These are phyloP conservation scores for Nymphaea thermarum DNA, from an alignment of 164 flowering plant species.

Conservation along the genomic window DNA sequence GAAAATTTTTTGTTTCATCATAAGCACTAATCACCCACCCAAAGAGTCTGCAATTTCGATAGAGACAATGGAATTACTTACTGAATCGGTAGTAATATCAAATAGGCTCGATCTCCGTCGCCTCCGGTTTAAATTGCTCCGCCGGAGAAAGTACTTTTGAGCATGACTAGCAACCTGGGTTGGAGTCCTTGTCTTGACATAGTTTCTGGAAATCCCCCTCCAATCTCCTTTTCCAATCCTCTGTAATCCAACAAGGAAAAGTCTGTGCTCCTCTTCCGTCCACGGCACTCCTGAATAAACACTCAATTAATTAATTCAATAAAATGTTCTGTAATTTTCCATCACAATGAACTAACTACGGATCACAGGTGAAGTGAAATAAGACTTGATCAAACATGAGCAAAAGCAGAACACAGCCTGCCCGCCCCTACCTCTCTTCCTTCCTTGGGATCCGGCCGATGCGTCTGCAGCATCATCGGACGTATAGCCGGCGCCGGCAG, in stretches of 20 bases:
- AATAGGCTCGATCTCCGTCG: slow-evolving; percentile 27
- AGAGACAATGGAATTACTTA: background rate
- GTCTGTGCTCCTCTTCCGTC: slow-evolving; percentile 31
- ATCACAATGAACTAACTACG: no score
- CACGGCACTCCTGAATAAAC: slow-evolving; percentile 24
- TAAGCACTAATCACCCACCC: background rate
- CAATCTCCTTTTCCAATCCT: slow-evolving; percentile 37
- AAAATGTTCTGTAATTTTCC: no score
- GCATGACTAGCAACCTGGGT: slow-evolving; percentile 43
- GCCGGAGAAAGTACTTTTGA: slow-evolving; percentile 30
- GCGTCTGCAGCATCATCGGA: slow-evolving; percentile 79
- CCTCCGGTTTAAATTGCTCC: slow-evolving; percentile 7
- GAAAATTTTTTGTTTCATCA: background rate
- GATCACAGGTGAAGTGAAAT: background rate
- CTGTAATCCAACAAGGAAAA: slow-evolving; percentile 22
- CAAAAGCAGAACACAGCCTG: background rate
- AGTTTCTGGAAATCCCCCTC: slow-evolving; percentile 32
- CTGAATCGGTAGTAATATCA: slow-evolving; percentile 12
- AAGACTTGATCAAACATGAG: background rate
- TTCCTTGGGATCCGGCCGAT: slow-evolving; percentile 66
- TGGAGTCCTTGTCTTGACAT: slow-evolving; percentile 29
- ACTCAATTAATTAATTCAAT: background rate
- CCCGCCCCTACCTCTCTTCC: slow-evolving; percentile 56
- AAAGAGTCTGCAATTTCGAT: background rate
- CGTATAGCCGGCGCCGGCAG: slow-evolving; percentile 48